A percentile compares a stretch with the other conserved stretches of the same genome.
Conservation (phyloP, 495 filamentous ascomycete species). For the Cercophora newfieldiana region DNA sequence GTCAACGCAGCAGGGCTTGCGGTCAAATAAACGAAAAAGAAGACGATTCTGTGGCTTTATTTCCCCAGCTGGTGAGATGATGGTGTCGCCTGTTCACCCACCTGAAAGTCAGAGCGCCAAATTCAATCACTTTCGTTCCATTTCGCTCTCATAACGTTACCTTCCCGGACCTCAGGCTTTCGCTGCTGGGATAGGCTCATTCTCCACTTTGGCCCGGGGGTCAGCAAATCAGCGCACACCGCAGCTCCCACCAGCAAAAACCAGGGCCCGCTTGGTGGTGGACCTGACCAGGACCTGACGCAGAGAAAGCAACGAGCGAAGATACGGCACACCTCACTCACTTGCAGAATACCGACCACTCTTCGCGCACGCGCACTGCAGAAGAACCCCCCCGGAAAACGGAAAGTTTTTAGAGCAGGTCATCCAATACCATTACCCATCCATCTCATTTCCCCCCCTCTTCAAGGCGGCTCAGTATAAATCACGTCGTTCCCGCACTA, state of each 20-base stretch:
- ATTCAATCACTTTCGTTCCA: neutral
- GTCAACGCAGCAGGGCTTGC: neutral
- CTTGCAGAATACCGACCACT: neutral
- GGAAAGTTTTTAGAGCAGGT: constrained; percentile 3
- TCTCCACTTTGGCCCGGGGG: neutral
- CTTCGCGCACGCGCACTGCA: neutral
- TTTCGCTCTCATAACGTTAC: neutral
- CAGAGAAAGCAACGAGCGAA: neutral
- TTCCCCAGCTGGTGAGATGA: no score
- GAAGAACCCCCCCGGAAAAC: neutral
- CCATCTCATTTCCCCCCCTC: neutral
- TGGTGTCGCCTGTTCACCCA: no score
- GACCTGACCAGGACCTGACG: no score
- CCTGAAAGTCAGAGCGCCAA: neutral
- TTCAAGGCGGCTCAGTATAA: constrained; percentile 28
- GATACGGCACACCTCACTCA: neutral
- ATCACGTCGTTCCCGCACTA: constrained; percentile 34
- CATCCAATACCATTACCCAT: constrained; percentile 2
- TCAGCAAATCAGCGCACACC: neutral
- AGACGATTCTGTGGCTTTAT: neutral
- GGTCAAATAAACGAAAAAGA: neutral
- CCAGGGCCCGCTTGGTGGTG: neutral
- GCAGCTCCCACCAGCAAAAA: neutral
- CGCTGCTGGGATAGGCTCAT: no score
- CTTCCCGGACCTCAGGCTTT: neutral